Evolutionary conservation across 2,329 filamentous ascomycete genomes (phyloP).

Genomic region (Fusarium subglutinans): DNA sequence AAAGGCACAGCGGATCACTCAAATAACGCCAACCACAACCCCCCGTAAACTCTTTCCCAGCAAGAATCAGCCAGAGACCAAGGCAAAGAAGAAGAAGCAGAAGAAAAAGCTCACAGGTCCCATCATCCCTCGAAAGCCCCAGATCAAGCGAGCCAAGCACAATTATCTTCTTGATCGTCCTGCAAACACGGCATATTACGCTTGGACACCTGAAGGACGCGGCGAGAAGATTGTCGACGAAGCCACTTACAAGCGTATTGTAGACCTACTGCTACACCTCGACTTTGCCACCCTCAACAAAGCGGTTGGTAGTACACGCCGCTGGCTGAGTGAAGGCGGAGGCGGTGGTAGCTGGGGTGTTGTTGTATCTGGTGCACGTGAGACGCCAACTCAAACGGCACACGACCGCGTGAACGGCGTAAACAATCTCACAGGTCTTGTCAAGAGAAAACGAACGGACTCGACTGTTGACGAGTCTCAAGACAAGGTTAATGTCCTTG

Average conservation of each 20-base stretch:
- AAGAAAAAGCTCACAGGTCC: slow-evolving; percentile 64
- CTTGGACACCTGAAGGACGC: slow-evolving; percentile 69
- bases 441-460: slow-evolving; percentile 58
- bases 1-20: slow-evolving; percentile 38
- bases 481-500: slow-evolving; percentile 57
- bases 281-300: slow-evolving; percentile 75
- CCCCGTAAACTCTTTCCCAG: slow-evolving; percentile 47
- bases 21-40: slow-evolving; percentile 46
- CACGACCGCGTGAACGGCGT: slow-evolving; percentile 38
- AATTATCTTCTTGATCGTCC: slow-evolving; percentile 61
- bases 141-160: slow-evolving; percentile 67
- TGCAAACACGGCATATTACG: slow-evolving; percentile 68
- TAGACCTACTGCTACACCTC: slow-evolving; percentile 75
- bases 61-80: slow-evolving; percentile 20
- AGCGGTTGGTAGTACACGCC: slow-evolving; percentile 69
- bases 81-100: slow-evolving; percentile 45
- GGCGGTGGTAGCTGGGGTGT: slow-evolving; percentile 63
- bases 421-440: slow-evolving; percentile 60
- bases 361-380: slow-evolving; percentile 57
- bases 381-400: slow-evolving; percentile 24
- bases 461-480: slow-evolving; percentile 29
- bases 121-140: slow-evolving; percentile 71
- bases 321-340: slow-evolving; percentile 76
- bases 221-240: slow-evolving; percentile 72
- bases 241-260: slow-evolving; percentile 71